These are phyloP conservation scores for Geranomyces variabilis DNA, from an alignment of 192 early-diverging fungal genomes.

Conservation along the genomic window DNA sequence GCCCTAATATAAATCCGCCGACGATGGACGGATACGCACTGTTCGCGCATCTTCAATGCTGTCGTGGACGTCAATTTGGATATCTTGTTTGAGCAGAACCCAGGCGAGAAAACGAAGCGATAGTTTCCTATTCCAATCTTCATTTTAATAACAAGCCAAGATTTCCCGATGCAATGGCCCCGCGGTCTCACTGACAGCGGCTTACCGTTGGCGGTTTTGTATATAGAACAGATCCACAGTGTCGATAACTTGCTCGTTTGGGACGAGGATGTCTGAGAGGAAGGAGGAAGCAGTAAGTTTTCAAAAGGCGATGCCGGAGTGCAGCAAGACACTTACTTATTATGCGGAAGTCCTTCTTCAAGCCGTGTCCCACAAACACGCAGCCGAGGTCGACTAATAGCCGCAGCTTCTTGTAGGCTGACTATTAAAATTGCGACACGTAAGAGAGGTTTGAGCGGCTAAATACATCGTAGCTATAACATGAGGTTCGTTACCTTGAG, in stretches of 20 bases:
- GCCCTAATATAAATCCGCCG: background rate
- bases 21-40: conserved; percentile 47
- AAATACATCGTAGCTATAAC: too few species aligned
- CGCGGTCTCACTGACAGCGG: background rate
- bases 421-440: conserved; percentile 21
- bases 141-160: conserved; percentile 25
- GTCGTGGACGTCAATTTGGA: conserved; percentile 89
- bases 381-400: conserved; percentile 88
- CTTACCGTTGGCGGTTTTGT: conserved; percentile 73
- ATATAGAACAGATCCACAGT: conserved; percentile 92
- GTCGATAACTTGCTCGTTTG: conserved; percentile 84
- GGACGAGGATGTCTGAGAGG: conserved; percentile 87
- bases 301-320: too few species aligned
- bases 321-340: conserved; percentile 89
- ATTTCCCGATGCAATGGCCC: background rate
- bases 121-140: conserved; percentile 66
- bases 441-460: too few species aligned
- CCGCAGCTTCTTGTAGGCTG: conserved; percentile 90
- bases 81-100: conserved; percentile 78
- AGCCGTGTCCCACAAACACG: conserved; percentile 91
- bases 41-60: conserved; percentile 92
- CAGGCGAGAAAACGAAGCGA: conserved; percentile 91
- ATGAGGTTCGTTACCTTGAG: conserved; percentile 64
- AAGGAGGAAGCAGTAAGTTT: conserved; percentile 14
- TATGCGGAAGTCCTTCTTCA: conserved; percentile 94